Evolutionary conservation across 305 asterid genomes (phyloP), one percentile per base, ranked within the genome.

Genomic region (Caryopteris hybrid): DNA sequence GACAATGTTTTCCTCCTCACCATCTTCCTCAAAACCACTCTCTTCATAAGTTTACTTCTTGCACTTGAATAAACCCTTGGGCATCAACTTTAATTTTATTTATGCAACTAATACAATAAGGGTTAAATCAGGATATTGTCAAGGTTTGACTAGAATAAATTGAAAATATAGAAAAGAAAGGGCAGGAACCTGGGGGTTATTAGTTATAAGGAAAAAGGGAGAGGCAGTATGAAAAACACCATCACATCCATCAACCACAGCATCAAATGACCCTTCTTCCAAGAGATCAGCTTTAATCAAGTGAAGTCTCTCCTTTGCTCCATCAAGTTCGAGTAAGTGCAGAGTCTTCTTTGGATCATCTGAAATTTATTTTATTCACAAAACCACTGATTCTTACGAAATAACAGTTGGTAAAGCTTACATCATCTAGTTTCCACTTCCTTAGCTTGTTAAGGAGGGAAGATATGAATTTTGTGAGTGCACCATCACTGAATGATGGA

Each of bases 141-240:
- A 11, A 1, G 25, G 8, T 0, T 52, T 22, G 17, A 23, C 6
- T 6, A 23, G 48, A 8, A 31, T 27, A 10, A 66, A 70, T 14
- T 17, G 14, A 1, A 59, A 34, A 59, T 11, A 58, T 13, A 12
- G 36, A 31, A 50, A 9, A 14, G 45, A 21, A 14, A 6, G 21
- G 50, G 65, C 29, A 27, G 27, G 45, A 61, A 80, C 88, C 81
- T 78, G 80, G 21, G 88, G 85, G 64, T 80, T 77, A 8, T 72
- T 64, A 55, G 62, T 43, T 5, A 29, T 48, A 4, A 27, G 38
- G 73, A 57, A 79, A 71, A 83, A 83, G 14, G 86, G 83, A n/a
- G 90, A 84, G 31, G 89, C 89, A 14, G 87, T 84, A 64, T 84
- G 86, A 45, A 84, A 84, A 79, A 81, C 86, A 42, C 82, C 85